Evolutionary conservation across 2,329 filamentous ascomycete genomes (phyloP).

Genomic region (Colletotrichum viniferum): DNA sequence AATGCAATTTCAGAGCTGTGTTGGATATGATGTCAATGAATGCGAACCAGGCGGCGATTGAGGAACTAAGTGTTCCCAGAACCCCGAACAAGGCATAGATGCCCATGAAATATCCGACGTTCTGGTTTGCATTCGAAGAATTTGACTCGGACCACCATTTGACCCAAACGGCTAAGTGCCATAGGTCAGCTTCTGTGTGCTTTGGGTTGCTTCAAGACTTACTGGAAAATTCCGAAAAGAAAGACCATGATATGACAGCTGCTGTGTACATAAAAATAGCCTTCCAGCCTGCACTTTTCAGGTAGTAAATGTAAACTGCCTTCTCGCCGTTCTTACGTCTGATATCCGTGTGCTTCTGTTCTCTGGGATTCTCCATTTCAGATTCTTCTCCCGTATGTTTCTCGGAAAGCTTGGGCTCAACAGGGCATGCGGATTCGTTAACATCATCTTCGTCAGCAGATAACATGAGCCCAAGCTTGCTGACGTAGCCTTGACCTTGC

Average conservation of each 20-base stretch:
- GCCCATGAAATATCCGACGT: background rate
- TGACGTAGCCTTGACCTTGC: background rate
- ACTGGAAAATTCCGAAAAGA: slow-evolving; percentile 16
- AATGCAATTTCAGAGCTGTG: slow-evolving; percentile 6
- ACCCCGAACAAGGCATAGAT: background rate
- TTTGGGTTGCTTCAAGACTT: background rate
- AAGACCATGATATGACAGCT: background rate
- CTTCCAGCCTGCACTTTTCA: background rate
- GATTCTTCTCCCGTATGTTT: background rate
- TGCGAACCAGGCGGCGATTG: slow-evolving; percentile 4
- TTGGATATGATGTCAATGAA: slow-evolving; percentile 8
- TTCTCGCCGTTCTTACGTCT: slow-evolving; percentile 12
- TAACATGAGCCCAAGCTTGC: background rate
- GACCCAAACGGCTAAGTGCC: slow-evolving; percentile 1
- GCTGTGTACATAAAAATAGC: background rate
- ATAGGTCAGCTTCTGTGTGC: background rate
- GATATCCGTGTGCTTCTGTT: background rate
- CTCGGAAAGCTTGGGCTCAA: background rate
- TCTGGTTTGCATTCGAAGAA: background rate
- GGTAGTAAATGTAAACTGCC: slow-evolving; percentile 6
- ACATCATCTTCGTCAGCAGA: background rate
- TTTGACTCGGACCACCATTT: slow-evolving; percentile 16
- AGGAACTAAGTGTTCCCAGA: background rate
- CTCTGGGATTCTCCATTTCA: background rate
- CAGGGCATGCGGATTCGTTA: background rate